A percentile compares a stretch with the other conserved stretches of the same genome.
Conservation (phyloP, 2,329 filamentous ascomycete species). For the Paecilomyces dactylethromorphus region DNA sequence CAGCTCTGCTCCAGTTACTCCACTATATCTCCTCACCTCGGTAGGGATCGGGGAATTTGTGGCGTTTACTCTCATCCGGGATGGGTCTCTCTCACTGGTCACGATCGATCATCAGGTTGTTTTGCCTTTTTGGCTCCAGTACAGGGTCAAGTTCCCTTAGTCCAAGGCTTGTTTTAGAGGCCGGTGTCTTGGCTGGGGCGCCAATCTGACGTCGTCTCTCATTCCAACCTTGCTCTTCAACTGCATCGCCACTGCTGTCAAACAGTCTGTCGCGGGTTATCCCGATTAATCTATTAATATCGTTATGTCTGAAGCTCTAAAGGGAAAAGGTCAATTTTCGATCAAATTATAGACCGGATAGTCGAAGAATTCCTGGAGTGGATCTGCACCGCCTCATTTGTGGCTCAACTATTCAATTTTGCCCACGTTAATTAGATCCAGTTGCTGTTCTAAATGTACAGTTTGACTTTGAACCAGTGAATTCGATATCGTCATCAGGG, state of each 20-base stretch:
- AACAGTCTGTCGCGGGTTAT: background rate
- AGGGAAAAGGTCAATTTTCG: no score
- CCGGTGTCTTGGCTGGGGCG: background rate
- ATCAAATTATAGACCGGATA: no score
- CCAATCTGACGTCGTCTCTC: slow-evolving; percentile 10
- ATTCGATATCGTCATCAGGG: background rate
- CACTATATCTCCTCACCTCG: background rate
- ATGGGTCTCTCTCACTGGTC: slow-evolving; percentile 11
- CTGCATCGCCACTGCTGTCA: background rate
- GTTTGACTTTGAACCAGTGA: background rate
- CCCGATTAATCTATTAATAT: background rate
- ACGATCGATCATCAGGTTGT: slow-evolving; percentile 3
- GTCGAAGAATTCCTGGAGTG: background rate
- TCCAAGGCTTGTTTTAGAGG: slow-evolving; percentile 18
- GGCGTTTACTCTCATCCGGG: background rate
- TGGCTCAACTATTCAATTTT: background rate
- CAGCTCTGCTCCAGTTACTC: no score
- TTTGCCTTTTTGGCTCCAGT: slow-evolving; percentile 3
- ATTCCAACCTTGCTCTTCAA: slow-evolving; percentile 1
- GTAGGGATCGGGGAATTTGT: background rate
- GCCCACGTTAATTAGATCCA: background rate
- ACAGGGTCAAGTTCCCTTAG: slow-evolving; percentile 17
- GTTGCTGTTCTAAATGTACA: background rate
- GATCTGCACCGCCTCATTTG: background rate
- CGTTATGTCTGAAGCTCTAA: background rate